Evolutionary conservation across 2,329 filamentous ascomycete species (phyloP), one percentile per base, ranked within the genome.

Genomic region (Phaeosphaeria sp.): DNA sequence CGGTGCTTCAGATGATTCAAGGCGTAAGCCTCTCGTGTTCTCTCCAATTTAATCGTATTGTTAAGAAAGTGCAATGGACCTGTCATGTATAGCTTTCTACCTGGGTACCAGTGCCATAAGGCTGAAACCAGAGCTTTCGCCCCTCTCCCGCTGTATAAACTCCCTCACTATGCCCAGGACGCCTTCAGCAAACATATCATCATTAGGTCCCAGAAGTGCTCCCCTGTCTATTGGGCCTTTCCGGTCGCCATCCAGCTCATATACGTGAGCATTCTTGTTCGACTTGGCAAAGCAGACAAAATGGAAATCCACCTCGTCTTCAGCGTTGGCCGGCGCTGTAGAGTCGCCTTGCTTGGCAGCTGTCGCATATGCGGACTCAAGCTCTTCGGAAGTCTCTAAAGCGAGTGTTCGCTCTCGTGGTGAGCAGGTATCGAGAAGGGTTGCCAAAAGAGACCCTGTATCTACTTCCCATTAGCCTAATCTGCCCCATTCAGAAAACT

Each of bases 241-340:
- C 15, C 72, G 63, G 46, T 73, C 71, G 3, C 72, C 72, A 52
- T 76, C 72, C 21, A 76, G 52, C 46, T 72, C 64, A 46, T 69
- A 73, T 1, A 76, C 33, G 52, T 69, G 72, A 10, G 54, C 53
- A 30, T 66, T 63, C 39, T 62, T 56, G 9, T 64, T 46, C 9
- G 71, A 71, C 50, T 70, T 74, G 56, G 72, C 70, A 50, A 76
- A 76, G 55, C 65, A 65, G 25, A 75, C 60, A 59, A 72, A 77
- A 41, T 76, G 73, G 52, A 67, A 75, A 33, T 75, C 69, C 11
- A 77, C 72, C 39, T 74, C 72, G 18, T 73, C 72, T 50, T 76
- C 67, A 1, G 74, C 52, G 25, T 66, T 65, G 1, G 44, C 55
- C 2, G 74, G 72, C 15, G 65, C 68, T 44, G 59, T 54, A 7